These are phyloP conservation scores for Pisolithus albus DNA, from an alignment of 768 basidiomycete genomes.

Conservation along the genomic window DNA sequence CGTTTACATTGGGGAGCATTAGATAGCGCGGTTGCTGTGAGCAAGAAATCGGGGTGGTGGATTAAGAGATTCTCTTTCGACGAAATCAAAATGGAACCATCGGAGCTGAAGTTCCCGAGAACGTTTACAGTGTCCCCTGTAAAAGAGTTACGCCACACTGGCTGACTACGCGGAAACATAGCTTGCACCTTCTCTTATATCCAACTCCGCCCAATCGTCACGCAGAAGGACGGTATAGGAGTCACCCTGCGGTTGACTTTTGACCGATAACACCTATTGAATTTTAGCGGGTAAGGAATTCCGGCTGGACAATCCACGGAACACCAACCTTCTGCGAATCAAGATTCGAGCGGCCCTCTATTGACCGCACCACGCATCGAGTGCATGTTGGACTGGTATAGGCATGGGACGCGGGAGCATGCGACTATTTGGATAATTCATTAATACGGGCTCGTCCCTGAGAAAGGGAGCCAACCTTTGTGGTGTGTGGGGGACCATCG, in stretches of 20 bases:
- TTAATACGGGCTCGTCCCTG: too few relatives aligned
- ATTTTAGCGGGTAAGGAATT: constrained; percentile 1
- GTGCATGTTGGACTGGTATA: constrained; percentile 36
- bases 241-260: constrained; percentile 32
- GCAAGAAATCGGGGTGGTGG: constrained; percentile 85
- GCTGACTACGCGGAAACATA: neutral
- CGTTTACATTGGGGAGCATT: constrained; percentile 78
- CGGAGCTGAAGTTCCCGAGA: constrained; percentile 41
- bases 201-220: constrained; percentile 73
- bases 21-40: constrained; percentile 86
- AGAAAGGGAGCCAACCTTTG: constrained; percentile 13
- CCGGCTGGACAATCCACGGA: neutral
- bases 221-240: constrained; percentile 49
- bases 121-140: constrained; percentile 79
- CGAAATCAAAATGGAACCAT: constrained; percentile 51
- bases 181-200: constrained; percentile 50
- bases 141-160: neutral
- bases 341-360: constrained; percentile 31
- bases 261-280: constrained; percentile 46
- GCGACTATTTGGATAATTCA: neutral
- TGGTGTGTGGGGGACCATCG: constrained; percentile 26
- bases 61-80: constrained; percentile 66
- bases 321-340: constrained; percentile 16
- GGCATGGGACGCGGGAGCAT: constrained; percentile 1
- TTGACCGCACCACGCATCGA: constrained; percentile 49